A percentile compares a stretch with the other conserved stretches of the same genome.
phyloP scores from a whole-genome alignment of 2,329 filamentous ascomycete species.

The Aspergillus sp. region DNA sequence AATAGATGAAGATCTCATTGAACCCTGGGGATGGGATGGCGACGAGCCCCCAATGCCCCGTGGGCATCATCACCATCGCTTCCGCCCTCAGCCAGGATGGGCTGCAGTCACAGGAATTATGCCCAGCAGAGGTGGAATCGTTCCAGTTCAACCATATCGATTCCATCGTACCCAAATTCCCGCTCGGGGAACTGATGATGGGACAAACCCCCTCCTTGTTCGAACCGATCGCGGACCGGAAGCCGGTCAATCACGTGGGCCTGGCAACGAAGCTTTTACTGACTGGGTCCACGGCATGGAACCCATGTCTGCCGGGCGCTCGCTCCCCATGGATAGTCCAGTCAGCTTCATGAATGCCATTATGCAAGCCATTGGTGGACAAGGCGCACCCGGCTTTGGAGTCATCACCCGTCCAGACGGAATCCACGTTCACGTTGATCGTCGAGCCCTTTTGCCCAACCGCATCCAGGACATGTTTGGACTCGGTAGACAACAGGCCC shows the following conservation, averaged over 20 bases:
- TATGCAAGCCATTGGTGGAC: constrained; percentile 53
- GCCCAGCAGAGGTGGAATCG: constrained; percentile 50
- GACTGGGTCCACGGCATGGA: constrained; percentile 57
- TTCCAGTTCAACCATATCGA: constrained; percentile 44
- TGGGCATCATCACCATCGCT: constrained; percentile 55
- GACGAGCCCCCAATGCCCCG: constrained; percentile 51
- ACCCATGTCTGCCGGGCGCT: constrained; percentile 42
- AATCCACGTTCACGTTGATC: constrained; percentile 56
- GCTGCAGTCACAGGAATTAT: constrained; percentile 61
- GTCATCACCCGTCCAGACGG: constrained; percentile 49
- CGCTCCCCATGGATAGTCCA: constrained; percentile 50
- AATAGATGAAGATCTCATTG: constrained; percentile 38
- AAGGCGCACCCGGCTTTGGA: constrained; percentile 44
- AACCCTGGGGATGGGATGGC: constrained; percentile 52
- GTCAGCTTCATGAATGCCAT: constrained; percentile 59
- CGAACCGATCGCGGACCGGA: constrained; percentile 49
- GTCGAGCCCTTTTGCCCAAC: constrained; percentile 50
- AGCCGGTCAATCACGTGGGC: constrained; percentile 35
- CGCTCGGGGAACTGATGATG: constrained; percentile 69
- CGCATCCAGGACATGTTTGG: constrained; percentile 53
- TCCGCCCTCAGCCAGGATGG: constrained; percentile 60
- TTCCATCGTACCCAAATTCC: constrained; percentile 46
- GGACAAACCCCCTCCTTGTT: constrained; percentile 81
- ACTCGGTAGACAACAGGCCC: constrained; percentile 30
- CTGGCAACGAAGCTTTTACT: constrained; percentile 44